Conservation (phyloP, 73 alveolate genomes). For the Tetrahymena borealis region DNA sequence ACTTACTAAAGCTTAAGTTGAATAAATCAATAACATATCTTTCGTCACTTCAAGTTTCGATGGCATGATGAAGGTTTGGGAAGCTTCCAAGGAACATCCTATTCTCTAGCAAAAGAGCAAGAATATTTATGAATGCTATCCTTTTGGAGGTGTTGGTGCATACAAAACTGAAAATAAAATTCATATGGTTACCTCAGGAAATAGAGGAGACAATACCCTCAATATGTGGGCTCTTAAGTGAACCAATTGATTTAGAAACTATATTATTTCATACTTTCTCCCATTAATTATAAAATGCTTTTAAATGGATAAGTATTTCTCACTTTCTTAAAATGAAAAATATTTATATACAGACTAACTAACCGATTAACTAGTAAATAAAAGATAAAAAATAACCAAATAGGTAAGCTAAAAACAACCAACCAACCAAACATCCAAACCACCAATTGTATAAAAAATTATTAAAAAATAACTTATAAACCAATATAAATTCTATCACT, state of each 20-base stretch:
- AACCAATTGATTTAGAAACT: neutral
- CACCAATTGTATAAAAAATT: too few relatives aligned
- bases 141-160: slow-evolving; percentile 44
- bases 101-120: neutral
- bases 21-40: slow-evolving; percentile 5
- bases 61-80: slow-evolving; percentile 21
- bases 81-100: slow-evolving; percentile 9
- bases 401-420: too few relatives aligned
- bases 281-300: too few relatives aligned
- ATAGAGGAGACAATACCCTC: neutral
- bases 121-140: slow-evolving; percentile 30
- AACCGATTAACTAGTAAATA: too few relatives aligned
- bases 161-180: neutral
- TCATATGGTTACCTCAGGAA: neutral
- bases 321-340: too few relatives aligned
- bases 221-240: neutral
- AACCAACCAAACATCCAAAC: too few relatives aligned
- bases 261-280: neutral
- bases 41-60: slow-evolving; percentile 38
- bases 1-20: neutral
- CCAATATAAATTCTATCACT: too few relatives aligned
- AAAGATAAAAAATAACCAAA: too few relatives aligned
- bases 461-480: too few relatives aligned
- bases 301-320: too few relatives aligned
- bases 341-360: too few relatives aligned